A percentile compares a stretch with the other conserved stretches of the same genome.
phyloP scores from a whole-genome alignment of 352 stramenopile genomes.

The Globisporangium yorkense region DNA sequence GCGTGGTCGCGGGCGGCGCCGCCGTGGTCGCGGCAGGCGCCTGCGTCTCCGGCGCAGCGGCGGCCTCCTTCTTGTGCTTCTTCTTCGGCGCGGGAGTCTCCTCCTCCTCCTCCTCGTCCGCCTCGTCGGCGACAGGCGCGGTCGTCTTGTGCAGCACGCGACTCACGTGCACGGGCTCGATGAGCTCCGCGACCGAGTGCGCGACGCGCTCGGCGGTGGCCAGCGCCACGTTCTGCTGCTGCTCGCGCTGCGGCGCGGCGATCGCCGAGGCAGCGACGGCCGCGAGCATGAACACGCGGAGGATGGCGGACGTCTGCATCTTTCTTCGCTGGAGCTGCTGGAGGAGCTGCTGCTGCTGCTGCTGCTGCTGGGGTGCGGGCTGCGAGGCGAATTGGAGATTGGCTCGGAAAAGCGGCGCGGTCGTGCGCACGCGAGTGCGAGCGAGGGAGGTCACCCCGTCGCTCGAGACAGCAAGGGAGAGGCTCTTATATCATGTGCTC shows the following conservation, averaged over 20 bases:
- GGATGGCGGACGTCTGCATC: conserved; percentile 57
- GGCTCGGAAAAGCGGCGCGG: conserved; percentile 16
- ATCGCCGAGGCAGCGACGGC: conserved; percentile 37
- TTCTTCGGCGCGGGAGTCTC: conserved; percentile 14
- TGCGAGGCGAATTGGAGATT: conserved; percentile 50
- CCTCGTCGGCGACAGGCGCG: conserved; percentile 11
- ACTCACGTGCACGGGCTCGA: conserved; percentile 20
- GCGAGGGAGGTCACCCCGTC: conserved; percentile 3
- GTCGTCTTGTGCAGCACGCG: conserved; percentile 28
- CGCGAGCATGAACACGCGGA: conserved; percentile 47
- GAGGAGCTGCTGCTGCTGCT: conserved; percentile 3
- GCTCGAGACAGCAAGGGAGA: neutral
- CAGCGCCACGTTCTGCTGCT: conserved; percentile 14
- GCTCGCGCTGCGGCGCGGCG: conserved; percentile 15
- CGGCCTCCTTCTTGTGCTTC: conserved; percentile 27
- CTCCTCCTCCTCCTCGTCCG: conserved; percentile 16
- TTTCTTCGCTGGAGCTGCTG: conserved; percentile 5
- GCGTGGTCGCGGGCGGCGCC: conserved; percentile 1
- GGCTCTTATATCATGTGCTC: neutral
- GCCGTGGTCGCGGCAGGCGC: conserved; percentile 10
- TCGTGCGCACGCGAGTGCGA: conserved; percentile 11
- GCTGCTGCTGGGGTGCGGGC: conserved; percentile 10
- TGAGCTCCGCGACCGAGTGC: conserved; percentile 11
- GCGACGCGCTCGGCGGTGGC: conserved; percentile 12
- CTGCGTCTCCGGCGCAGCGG: conserved; percentile 15